Conservation (phyloP, 768 basidiomycete species). For the Suillus brevipes region DNA sequence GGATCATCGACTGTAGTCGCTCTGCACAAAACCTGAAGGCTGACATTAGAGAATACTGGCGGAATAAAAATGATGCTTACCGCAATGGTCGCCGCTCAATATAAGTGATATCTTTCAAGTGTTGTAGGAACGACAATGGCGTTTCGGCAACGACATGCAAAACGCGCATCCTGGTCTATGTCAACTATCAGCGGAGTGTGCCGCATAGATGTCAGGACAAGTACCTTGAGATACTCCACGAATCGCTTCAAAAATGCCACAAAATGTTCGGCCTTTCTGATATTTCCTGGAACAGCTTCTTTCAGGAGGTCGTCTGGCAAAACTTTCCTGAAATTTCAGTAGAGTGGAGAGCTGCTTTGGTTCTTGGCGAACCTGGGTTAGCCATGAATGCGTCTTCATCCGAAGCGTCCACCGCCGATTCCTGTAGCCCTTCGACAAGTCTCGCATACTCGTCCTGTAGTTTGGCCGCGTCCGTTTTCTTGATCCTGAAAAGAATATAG, state of each 20-base stretch:
- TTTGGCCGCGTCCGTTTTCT: constrained; percentile 88
- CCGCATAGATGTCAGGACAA: background rate
- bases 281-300: constrained; percentile 97
- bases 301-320: constrained; percentile 92
- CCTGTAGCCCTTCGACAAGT: constrained; percentile 90
- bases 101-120: constrained; percentile 98
- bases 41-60: constrained; percentile 2
- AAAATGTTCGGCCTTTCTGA: constrained; percentile 98
- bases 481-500: constrained; percentile 62
- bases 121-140: constrained; percentile 93
- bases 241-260: constrained; percentile 97
- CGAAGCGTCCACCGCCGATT: constrained; percentile 53
- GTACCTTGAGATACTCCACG: constrained; percentile 96
- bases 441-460: constrained; percentile 96
- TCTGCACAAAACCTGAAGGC: constrained; percentile 88
- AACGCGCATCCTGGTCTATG: constrained; percentile 97
- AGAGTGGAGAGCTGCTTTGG: background rate
- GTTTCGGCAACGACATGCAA: constrained; percentile 99
- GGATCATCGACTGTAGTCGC: constrained; percentile 88
- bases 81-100: constrained; percentile 92
- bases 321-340: constrained; percentile 45
- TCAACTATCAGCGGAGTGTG: constrained; percentile 15
- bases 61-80: constrained; percentile 44
- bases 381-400: constrained; percentile 86
- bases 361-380: constrained; percentile 68